Evolutionary conservation across 768 basidiomycete genomes (phyloP).

Genomic region (Hericium rajendrae): DNA sequence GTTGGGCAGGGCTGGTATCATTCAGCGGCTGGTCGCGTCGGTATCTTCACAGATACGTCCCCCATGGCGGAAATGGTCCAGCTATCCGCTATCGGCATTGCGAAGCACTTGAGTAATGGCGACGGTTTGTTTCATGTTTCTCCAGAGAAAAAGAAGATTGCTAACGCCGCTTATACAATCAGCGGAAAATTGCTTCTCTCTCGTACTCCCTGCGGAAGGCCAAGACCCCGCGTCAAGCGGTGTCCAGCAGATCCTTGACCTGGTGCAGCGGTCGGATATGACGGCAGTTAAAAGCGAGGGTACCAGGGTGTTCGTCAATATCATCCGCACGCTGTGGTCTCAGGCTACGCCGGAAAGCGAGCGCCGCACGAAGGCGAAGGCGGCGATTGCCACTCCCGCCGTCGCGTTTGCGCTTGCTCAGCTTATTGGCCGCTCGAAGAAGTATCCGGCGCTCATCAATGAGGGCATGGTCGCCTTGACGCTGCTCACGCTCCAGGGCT

Average conservation of each 20-base stretch:
- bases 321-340: slow-evolving; percentile 70
- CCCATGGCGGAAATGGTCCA: slow-evolving; percentile 87
- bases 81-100: slow-evolving; percentile 75
- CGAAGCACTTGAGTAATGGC: slow-evolving; percentile 79
- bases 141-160: too few relatives aligned
- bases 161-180: not conserved
- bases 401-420: slow-evolving; percentile 55
- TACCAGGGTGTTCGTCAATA: slow-evolving; percentile 80
- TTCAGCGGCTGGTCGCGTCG: slow-evolving; percentile 50
- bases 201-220: slow-evolving; percentile 39
- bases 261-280: slow-evolving; percentile 73
- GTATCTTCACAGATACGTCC: slow-evolving; percentile 59
- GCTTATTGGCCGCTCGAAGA: slow-evolving; percentile 66
- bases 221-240: slow-evolving; percentile 32
- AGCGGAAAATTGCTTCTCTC: slow-evolving; percentile 38
- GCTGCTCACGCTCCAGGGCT: slow-evolving; percentile 54
- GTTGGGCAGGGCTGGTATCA: slow-evolving; percentile 52
- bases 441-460: slow-evolving; percentile 79
- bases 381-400: slow-evolving; percentile 39
- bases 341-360: slow-evolving; percentile 37
- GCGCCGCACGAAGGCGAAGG: slow-evolving; percentile 45
- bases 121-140: slow-evolving; percentile 40
- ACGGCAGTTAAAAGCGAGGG: slow-evolving; percentile 83
- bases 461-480: slow-evolving; percentile 82
- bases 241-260: slow-evolving; percentile 59